These are phyloP conservation scores for Leccinum variicolor DNA, from an alignment of 768 basidiomycete genomes.

Conservation along the genomic window DNA sequence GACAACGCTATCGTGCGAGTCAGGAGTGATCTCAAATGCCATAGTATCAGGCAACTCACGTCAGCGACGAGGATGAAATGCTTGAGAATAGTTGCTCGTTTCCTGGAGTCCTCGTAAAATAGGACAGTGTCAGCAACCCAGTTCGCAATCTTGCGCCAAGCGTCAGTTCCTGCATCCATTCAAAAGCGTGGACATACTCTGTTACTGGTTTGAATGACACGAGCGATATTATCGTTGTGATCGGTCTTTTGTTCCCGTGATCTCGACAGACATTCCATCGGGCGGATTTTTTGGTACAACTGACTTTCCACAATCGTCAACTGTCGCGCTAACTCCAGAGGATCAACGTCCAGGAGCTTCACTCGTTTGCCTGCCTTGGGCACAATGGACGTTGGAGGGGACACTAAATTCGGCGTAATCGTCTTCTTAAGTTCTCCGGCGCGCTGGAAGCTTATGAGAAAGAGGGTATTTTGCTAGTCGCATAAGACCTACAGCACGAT, in stretches of 20 bases:
- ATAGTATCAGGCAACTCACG: slow-evolving; percentile 45
- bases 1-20: slow-evolving; percentile 67
- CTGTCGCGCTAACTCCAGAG: slow-evolving; percentile 88
- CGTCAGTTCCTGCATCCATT: slow-evolving; percentile 1
- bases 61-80: slow-evolving; percentile 91
- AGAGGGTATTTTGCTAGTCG: neutral
- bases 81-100: slow-evolving; percentile 78
- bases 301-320: slow-evolving; percentile 88
- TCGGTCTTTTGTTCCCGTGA: slow-evolving; percentile 75
- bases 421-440: slow-evolving; percentile 60
- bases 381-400: slow-evolving; percentile 71
- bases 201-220: slow-evolving; percentile 86
- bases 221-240: slow-evolving; percentile 77
- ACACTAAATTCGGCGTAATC: slow-evolving; percentile 48
- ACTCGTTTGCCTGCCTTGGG: slow-evolving; percentile 71
- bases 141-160: slow-evolving; percentile 68
- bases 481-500: slow-evolving; percentile 64
- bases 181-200: slow-evolving; percentile 44
- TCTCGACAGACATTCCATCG: slow-evolving; percentile 85
- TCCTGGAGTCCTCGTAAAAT: slow-evolving; percentile 74
- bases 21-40: neutral
- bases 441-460: slow-evolving; percentile 32
- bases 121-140: slow-evolving; percentile 92
- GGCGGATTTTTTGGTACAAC: slow-evolving; percentile 83
- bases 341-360: slow-evolving; percentile 82